These are phyloP conservation scores for Zygoascus biomembranicola DNA, from an alignment of 805 yeast species.

Conservation along the genomic window DNA sequence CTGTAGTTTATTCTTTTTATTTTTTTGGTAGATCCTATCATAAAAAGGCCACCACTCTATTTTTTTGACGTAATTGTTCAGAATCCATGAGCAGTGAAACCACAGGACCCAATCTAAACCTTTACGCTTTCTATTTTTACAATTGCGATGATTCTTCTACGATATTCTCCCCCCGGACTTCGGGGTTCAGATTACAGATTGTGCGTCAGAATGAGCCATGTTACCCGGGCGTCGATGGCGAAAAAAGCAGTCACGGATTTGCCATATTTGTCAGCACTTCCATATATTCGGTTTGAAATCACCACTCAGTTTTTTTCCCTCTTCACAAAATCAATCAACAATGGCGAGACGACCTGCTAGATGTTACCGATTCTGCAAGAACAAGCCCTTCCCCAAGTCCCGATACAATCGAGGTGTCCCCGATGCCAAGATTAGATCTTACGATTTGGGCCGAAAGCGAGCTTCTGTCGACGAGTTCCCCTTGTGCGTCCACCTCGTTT, in stretches of 20 bases:
- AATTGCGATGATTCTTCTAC: not conserved
- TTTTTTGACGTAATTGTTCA: not conserved
- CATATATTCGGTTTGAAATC: not conserved
- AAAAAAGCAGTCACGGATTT: not conserved
- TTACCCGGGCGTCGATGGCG: not conserved
- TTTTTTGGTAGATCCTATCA: not conserved
- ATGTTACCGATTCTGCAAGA: conserved; percentile 99
- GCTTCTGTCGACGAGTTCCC: conserved; percentile 99
- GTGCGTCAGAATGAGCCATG: not conserved
- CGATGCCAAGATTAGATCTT: conserved; percentile 98
- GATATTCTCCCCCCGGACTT: not conserved
- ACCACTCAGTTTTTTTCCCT: not conserved
- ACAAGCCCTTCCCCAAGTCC: conserved; percentile 99
- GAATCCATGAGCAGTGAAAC: not conserved
- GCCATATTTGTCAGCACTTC: not conserved
- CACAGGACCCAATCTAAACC: not conserved
- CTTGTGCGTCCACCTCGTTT: conserved; percentile 97
- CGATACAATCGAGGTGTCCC: conserved; percentile 99
- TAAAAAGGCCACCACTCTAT: not conserved
- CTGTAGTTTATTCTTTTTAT: conserved; percentile 36
- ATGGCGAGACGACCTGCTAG: conserved; percentile 99
- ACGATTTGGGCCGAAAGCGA: conserved; percentile 99
- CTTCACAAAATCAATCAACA: conserved; percentile 29
- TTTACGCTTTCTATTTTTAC: not conserved
- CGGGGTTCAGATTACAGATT: not conserved